Evolutionary conservation across 257 asterid genomes (phyloP), one percentile per base, ranked within the genome.

Genomic region (Anisodus acutangulus): DNA sequence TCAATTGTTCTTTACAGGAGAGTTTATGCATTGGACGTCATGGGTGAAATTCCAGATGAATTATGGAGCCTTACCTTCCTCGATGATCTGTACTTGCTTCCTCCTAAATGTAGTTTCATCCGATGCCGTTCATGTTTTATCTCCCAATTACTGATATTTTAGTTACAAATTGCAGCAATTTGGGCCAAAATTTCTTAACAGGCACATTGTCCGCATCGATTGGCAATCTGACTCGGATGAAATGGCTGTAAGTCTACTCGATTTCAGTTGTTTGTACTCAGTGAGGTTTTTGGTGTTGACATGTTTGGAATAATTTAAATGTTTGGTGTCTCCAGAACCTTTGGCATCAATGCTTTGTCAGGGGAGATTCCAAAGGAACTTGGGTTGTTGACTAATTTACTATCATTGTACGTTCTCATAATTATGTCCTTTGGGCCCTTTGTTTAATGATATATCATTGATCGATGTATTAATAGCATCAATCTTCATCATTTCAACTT

Each of bases 281-380:
- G 2, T 45, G 41, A 49, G 51, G 22, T 67, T 47, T 69, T 68
- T 49, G 54, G 54, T 9, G 11, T 49, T 2, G 3, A 49, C 9
- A 49, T 49, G 54, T 49, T 9, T 31, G 35, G 55, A 80, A 22
- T 69, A 35, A 43, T 43, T 59, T 31, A 55, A 26, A 51, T 26
- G 37, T 82, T 85, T 83, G 39, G 22, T 84, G 55, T 45, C 37
- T 35, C 5, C 79, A 93, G 96, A 93, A 83, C 49, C 83, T 0
- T 94, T 58, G 89, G 93, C 53, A 81, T 84, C 58, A 94, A 94
- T 86, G 89, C 92, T 31, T 89, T 94, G 35, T 94, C 96, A 0
- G 98, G 97, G 74, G 86, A 83, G 69, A 88, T 94, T 59, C 98
- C 98, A 0, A 83, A 68, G 87, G 98, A 94, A 86, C 89, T 94